Conservation (phyloP, 75 land plant genomes). For the Pinus tabuliformis region DNA sequence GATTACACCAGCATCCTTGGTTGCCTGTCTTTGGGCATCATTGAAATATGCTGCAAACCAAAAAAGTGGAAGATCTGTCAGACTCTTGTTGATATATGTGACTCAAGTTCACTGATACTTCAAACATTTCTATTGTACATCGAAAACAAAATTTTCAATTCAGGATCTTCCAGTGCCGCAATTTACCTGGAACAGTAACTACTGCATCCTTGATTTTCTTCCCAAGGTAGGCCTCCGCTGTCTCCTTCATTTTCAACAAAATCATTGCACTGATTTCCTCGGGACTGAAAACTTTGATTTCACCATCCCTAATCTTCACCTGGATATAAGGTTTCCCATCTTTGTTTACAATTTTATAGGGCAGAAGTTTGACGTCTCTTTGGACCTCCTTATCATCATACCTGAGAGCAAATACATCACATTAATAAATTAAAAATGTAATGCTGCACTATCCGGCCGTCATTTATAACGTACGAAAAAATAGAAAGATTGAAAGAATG, state of each 20-base stretch:
- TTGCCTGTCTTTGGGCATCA: constrained; percentile 55
- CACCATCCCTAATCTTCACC: constrained; percentile 55
- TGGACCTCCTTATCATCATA: constrained; percentile 48
- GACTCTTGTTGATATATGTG: background rate
- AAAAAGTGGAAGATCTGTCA: background rate
- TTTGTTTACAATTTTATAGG: constrained; percentile 46
- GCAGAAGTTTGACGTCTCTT: constrained; percentile 39
- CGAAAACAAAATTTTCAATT: background rate
- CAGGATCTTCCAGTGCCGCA: background rate
- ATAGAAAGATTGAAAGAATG: no score
- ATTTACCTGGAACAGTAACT: constrained; percentile 62
- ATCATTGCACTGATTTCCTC: constrained; percentile 62
- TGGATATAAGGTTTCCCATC: constrained; percentile 53
- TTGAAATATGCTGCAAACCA: constrained; percentile 28
- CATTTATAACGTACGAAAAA: no score
- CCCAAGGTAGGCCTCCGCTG: constrained; percentile 47
- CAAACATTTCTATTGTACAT: background rate
- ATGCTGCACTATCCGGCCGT: background rate
- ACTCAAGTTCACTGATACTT: background rate
- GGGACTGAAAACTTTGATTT: constrained; percentile 46
- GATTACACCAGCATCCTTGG: constrained; percentile 70
- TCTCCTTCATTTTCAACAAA: constrained; percentile 50
- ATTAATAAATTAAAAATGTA: background rate
- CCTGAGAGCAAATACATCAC: constrained; percentile 8
- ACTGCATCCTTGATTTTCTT: constrained; percentile 66